Conservation (phyloP, 2,329 filamentous ascomycete species). For the Talaromyces verruculosus region DNA sequence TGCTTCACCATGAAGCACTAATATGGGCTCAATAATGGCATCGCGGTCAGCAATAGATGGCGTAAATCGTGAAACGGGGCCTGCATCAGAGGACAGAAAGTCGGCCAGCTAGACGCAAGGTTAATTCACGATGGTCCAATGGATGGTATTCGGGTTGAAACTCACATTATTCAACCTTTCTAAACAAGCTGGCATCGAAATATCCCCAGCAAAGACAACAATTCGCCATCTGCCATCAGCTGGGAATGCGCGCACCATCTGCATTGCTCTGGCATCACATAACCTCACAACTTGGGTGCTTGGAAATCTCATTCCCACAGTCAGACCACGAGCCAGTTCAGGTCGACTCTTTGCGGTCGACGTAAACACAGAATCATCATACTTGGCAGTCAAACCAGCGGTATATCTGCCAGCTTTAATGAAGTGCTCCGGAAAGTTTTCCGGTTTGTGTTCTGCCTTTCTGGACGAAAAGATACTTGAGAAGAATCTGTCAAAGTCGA, state of each 20-base stretch:
- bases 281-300: constrained; percentile 55
- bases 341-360: neutral
- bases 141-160: no score
- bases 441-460: constrained; percentile 54
- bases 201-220: constrained; percentile 18
- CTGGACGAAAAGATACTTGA: constrained; percentile 54
- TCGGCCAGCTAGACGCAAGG: constrained; percentile 32
- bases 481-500: constrained; percentile 47
- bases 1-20: constrained; percentile 55
- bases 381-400: constrained; percentile 58
- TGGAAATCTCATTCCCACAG: constrained; percentile 42
- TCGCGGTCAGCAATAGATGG: constrained; percentile 48
- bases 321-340: constrained; percentile 26
- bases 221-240: constrained; percentile 38
- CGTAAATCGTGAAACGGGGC: constrained; percentile 49
- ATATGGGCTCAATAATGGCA: constrained; percentile 57
- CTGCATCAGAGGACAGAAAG: constrained; percentile 42
- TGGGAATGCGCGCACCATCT: constrained; percentile 38
- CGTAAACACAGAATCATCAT: constrained; percentile 40
- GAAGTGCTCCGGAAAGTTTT: constrained; percentile 57
- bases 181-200: neutral
- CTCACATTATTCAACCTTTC: neutral
- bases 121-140: no score
- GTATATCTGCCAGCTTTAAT: constrained; percentile 62
- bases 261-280: constrained; percentile 34